Percentiles rank a stretch among this genome's conserved stretches.
phyloP scores from a whole-genome alignment of 2,329 filamentous ascomycete genomes.

The Alternaria dauci region DNA sequence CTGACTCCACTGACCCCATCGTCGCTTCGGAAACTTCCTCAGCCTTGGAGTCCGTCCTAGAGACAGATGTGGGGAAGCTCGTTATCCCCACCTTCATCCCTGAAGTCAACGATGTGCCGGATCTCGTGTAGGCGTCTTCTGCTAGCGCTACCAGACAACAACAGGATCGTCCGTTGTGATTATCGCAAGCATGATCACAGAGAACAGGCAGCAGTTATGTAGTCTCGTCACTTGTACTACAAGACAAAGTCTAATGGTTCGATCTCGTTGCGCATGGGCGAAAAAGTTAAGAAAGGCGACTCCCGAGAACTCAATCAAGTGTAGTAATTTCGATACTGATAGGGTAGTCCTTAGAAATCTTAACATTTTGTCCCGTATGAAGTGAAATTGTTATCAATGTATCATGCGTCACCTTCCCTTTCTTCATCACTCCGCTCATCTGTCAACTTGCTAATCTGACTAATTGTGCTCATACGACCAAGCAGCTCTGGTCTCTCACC shows the following conservation, averaged over 20 bases:
- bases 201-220: background rate
- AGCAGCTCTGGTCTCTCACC: conserved; percentile 42
- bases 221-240: background rate
- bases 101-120: background rate
- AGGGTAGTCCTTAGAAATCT: background rate
- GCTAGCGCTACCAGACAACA: background rate
- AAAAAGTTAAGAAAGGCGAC: background rate
- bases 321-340: background rate
- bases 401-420: conserved; percentile 35
- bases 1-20: background rate
- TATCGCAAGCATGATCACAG: too few relatives aligned
- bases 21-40: background rate
- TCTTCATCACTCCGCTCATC: conserved; percentile 30
- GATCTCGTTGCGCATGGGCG: too few relatives aligned
- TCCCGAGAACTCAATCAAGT: background rate
- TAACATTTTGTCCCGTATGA: background rate
- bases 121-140: background rate
- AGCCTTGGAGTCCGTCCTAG: background rate
- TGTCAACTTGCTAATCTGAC: conserved; percentile 66
- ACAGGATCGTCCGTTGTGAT: too few relatives aligned
- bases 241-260: background rate
- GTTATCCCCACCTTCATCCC: background rate
- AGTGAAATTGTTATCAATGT: background rate
- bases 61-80: background rate
- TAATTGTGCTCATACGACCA: conserved; percentile 58